Evolutionary conservation across 306 rosid genomes (phyloP).

Genomic region (Rubus parviflorus): DNA sequence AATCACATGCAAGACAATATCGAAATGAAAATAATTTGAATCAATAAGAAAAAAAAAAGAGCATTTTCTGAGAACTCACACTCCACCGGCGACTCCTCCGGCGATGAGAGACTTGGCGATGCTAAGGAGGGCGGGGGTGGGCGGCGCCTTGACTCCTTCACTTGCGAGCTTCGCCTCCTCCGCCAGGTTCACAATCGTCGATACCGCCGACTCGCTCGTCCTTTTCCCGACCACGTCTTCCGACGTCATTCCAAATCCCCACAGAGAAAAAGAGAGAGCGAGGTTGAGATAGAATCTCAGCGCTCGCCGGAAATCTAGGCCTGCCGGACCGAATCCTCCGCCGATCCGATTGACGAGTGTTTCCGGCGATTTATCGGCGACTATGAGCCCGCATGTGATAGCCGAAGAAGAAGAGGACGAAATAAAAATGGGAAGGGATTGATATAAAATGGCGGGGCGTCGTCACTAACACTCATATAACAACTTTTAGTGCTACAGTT

Average conservation of each 20-base stretch:
- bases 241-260: slow-evolving; percentile 46
- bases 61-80: slow-evolving; percentile 41
- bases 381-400: neutral
- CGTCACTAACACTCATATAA: no score
- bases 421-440: neutral
- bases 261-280: neutral
- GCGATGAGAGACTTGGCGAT: slow-evolving; percentile 67
- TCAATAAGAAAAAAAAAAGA: neutral
- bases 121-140: slow-evolving; percentile 41
- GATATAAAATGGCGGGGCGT: neutral
- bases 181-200: slow-evolving; percentile 44
- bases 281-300: neutral
- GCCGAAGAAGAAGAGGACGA: neutral
- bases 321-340: neutral
- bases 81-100: slow-evolving; percentile 79
- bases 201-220: slow-evolving; percentile 35
- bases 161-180: slow-evolving; percentile 46
- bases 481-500: no score
- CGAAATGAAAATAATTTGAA: neutral
- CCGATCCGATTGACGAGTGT: neutral
- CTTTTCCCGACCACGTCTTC: slow-evolving; percentile 38
- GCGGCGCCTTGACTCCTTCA: slow-evolving; percentile 52
- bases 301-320: slow-evolving; percentile 2
- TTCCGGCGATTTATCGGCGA: slow-evolving; percentile 12
- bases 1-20: neutral